Evolutionary conservation across 129 eudicot genomes (phyloP), one percentile per base, ranked within the genome.

Genomic region (Flaveria sonorensis): DNA sequence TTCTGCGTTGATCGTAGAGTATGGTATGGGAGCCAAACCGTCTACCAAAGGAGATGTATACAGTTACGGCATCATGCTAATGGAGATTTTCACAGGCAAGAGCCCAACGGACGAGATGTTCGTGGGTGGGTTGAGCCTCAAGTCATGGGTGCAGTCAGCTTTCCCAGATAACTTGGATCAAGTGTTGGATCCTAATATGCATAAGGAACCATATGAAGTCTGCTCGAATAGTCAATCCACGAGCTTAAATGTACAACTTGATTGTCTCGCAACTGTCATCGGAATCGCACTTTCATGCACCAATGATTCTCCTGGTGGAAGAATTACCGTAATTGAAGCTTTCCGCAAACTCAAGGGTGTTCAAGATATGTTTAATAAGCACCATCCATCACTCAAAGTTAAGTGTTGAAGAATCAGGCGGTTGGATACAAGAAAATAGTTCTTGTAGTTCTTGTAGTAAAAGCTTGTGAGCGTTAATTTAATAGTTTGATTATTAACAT

Each of bases 41-140:
- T 86, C 96, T 1, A 88, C 89, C 19, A 86, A 89, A 11, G 93
- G 96, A 71, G 96, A 91, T 83, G 90, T 88, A 18, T 91, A 91
- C 76, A 91, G 96, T 78, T 91, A 56, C 19, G 93, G 96, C 4
- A 79, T 90, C 16, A 76, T 88, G 86, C 47, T 90, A 66, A 57
- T 90, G 61, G 93, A 90, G 81, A 83, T 90, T 32, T 90, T 90
- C 78, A 90, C 93, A 0, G 88, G 93, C 10, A 90, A 64, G 78
- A 88, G 89, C 51, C 96, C 96, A 0, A 80, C 73, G 2, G 80
- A 90, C 23, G 89, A 88, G 73, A 74, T 66, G 14, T 90, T 90
- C 42, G 70, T 45, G 15, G 91, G 82, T 46, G 92, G 81, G 18
- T 52, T 82, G 50, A 86, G 79, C 81, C 83, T 90, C 3, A 84